Conservation (phyloP, 345 rosid genomes). For the Populus pruinosa region DNA sequence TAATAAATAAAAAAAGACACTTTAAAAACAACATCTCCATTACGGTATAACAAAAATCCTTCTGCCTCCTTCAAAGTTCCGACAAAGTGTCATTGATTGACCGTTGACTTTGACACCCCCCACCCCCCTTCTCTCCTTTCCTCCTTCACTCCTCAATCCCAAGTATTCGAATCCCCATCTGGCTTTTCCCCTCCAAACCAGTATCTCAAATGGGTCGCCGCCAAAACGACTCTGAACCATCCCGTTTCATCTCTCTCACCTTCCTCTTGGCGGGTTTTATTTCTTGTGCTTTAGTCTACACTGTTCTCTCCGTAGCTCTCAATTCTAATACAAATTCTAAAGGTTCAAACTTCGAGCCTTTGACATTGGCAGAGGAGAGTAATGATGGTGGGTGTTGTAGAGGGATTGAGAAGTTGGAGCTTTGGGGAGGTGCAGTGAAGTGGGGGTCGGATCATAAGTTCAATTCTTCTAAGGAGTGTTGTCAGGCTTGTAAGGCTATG, state of each 20-base stretch:
- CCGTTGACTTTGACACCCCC: too few species aligned
- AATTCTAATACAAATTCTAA: conserved; percentile 27
- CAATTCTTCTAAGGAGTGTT: conserved; percentile 64
- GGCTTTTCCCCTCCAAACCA: conserved; percentile 8
- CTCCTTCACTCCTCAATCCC: not conserved
- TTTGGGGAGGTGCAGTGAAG: conserved; percentile 97
- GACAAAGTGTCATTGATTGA: too few species aligned
- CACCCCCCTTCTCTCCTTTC: not conserved
- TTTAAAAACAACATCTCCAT: too few species aligned
- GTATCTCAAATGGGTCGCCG: conserved; percentile 59
- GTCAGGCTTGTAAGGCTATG: conserved; percentile 86
- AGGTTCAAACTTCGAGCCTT: conserved; percentile 8
- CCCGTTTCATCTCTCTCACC: conserved; percentile 50
- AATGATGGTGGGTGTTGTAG: conserved; percentile 56
- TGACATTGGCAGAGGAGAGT: conserved; percentile 17
- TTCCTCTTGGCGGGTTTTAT: conserved; percentile 53
- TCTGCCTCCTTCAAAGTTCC: too few species aligned
- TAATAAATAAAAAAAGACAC: too few species aligned
- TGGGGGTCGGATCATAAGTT: conserved; percentile 96
- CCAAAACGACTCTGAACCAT: conserved; percentile 50
- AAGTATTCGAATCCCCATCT: not conserved
- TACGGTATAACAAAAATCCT: too few species aligned
- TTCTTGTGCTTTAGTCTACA: conserved; percentile 64
- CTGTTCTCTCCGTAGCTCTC: conserved; percentile 49
- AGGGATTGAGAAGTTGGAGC: conserved; percentile 80